Conservation (phyloP, 1,284 basidiomycete genomes). For the Cutaneotrichosporon cyanovorans region DNA sequence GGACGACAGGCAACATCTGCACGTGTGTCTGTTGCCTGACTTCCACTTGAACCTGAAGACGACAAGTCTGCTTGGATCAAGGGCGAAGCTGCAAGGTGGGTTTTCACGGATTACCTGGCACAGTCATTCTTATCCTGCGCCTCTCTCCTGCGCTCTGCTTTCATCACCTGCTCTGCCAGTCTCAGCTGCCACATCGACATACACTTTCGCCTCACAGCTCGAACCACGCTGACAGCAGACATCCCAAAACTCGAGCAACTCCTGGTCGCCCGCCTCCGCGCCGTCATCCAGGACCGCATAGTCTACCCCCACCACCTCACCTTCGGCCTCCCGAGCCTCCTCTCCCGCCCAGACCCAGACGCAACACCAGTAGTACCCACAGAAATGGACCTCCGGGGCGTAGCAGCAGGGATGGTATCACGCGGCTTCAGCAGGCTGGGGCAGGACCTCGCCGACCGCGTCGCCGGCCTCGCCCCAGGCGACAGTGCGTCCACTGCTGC, state of each 20-base stretch:
- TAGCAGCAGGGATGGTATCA: constrained; percentile 6
- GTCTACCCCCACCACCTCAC: constrained; percentile 50
- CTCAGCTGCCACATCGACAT: too few relatives aligned
- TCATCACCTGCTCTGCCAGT: too few relatives aligned
- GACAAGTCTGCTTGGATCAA: constrained; percentile 50
- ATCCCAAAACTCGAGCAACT: constrained; percentile 56
- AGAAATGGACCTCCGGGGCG: constrained; percentile 8
- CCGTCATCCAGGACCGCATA: constrained; percentile 49
- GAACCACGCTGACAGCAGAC: constrained; percentile 34
- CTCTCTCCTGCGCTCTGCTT: too few relatives aligned
- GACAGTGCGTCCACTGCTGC: constrained; percentile 10
- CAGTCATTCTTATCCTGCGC: too few relatives aligned
- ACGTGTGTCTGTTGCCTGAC: constrained; percentile 52
- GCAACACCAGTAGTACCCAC: constrained; percentile 8
- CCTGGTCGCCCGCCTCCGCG: constrained; percentile 49
- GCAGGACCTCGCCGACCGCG: constrained; percentile 10
- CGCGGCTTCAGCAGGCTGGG: constrained; percentile 11
- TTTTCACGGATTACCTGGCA: too few relatives aligned
- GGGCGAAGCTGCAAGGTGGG: constrained; percentile 52
- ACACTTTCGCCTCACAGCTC: too few relatives aligned
- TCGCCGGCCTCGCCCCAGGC: constrained; percentile 5
- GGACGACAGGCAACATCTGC: constrained; percentile 44
- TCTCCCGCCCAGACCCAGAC: constrained; percentile 17
- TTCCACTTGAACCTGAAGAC: constrained; percentile 52
- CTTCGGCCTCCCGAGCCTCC: constrained; percentile 46